Evolutionary conservation across 208 protist species (phyloP).

Genomic region (Phytomonas francai): DNA sequence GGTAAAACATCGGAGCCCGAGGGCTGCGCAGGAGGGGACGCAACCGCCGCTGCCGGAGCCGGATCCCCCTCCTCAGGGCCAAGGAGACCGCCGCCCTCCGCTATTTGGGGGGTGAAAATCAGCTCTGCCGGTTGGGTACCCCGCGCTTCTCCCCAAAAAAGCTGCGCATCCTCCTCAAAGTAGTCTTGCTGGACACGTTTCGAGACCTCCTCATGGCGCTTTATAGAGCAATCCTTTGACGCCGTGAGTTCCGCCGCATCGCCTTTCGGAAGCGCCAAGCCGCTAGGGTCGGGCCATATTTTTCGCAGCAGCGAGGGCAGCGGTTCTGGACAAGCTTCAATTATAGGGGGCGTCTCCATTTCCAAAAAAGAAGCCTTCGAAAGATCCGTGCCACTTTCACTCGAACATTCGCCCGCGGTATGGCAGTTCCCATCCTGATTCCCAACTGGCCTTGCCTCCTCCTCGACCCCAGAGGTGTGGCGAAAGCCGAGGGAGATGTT

Average conservation of each 20-base stretch:
- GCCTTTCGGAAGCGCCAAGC: background rate
- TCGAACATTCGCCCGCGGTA: constrained; percentile 3
- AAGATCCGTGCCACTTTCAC: constrained; percentile 15
- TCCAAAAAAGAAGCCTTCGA: background rate
- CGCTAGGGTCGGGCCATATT: constrained; percentile 81
- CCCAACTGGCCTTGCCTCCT: background rate
- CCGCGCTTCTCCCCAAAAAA: constrained; percentile 34
- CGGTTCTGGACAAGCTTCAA: constrained; percentile 35
- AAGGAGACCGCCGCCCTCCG: constrained; percentile 11
- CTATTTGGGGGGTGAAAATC: constrained; percentile 19
- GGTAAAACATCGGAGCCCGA: constrained; percentile 11
- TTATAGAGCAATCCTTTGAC: background rate
- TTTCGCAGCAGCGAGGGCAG: constrained; percentile 67
- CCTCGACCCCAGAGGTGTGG: constrained; percentile 5
- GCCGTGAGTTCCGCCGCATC: background rate
- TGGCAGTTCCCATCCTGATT: constrained; percentile 6
- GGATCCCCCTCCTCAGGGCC: constrained; percentile 11
- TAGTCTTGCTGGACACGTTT: constrained; percentile 82
- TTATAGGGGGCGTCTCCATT: background rate
- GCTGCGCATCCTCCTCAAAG: constrained; percentile 68
- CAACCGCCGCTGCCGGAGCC: constrained; percentile 1
- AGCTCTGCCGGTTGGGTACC: constrained; percentile 19
- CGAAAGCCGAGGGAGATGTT: constrained; percentile 31
- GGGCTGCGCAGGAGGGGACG: constrained; percentile 10
- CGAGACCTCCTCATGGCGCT: constrained; percentile 49